Evolutionary conservation across 2,329 filamentous ascomycete genomes (phyloP), one percentile per base, ranked within the genome.

Genomic region (Decorospora gaudefroyi): DNA sequence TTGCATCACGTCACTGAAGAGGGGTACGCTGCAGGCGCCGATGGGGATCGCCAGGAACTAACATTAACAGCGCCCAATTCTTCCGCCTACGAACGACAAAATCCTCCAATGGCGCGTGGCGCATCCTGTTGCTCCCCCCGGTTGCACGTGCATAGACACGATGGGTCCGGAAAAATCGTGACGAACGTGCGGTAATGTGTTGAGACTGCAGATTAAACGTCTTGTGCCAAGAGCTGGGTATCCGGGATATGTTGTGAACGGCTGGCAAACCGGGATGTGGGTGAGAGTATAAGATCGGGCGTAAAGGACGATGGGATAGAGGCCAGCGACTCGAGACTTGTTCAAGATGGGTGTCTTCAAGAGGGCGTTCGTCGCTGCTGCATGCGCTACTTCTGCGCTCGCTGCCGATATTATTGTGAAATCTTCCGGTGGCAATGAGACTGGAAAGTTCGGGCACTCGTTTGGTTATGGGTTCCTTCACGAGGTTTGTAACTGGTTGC

Each of bases 401-500:
- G 60, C 61, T 31, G 47, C 61, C 10, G 60, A 66, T 32, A 48
- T 66, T 16, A 27, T 58, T 15, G 61, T 66, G 9, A 53, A 65
- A 31, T 56, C 52, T 2, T 46, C 55, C 28, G 63, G 61, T 11
- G 63, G 63, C 13, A 66, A 66, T 27, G 30, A 46, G 29, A 66
- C 63, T 17, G 61, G 60, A 25, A 62, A 59, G 22, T 62, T 60
- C 45, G 62, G 62, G 10, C 60, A 64, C 38, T 39, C 52, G 6
- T 65, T 55, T 26, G 60, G 61, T 13, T 66, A 66, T 26, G 63
- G 63, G 6, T 65, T 66, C 31, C 56, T 66, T 13, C 63, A 66
- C 17, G 63, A 66, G 54, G 63, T 64, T 42, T 17, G 7, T 34
- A 2, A 12, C 13, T 15, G 7, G 2, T 4, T 11, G 16, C 4